A percentile compares a stretch with the other conserved stretches of the same genome.
These are phyloP conservation scores for Kwoniella botswanensis DNA, from an alignment of 768 basidiomycete genomes.

Conservation along the genomic window DNA sequence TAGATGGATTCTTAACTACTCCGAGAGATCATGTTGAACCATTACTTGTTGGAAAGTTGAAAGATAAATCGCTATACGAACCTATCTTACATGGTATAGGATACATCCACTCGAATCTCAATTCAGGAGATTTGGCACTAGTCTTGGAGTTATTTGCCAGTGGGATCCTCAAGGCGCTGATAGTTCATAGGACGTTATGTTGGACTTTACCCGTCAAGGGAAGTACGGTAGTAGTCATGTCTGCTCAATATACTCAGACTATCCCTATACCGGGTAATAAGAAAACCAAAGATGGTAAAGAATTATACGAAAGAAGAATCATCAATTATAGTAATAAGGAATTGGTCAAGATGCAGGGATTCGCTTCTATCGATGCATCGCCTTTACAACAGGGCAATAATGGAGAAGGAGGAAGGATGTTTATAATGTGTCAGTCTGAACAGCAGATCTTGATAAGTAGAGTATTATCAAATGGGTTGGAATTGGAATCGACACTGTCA, in stretches of 20 bases:
- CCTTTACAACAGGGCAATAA: slow-evolving; percentile 4
- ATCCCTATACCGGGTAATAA: slow-evolving; percentile 46
- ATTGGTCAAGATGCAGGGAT: slow-evolving; percentile 87
- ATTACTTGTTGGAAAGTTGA: slow-evolving; percentile 64
- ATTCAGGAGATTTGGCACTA: slow-evolving; percentile 69
- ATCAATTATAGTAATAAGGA: slow-evolving; percentile 81
- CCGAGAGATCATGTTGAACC: slow-evolving; percentile 67
- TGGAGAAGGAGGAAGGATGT: slow-evolving; percentile 64
- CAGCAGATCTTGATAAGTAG: slow-evolving; percentile 77
- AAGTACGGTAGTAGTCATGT: slow-evolving; percentile 82
- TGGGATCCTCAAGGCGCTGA: slow-evolving; percentile 76
- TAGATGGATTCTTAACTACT: slow-evolving; percentile 55
- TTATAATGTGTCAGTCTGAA: slow-evolving; percentile 88
- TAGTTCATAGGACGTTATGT: slow-evolving; percentile 80
- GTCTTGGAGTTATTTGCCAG: slow-evolving; percentile 81
- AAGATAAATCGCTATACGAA: slow-evolving; percentile 70
- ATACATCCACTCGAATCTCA: slow-evolving; percentile 77
- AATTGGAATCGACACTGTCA: slow-evolving; percentile 77
- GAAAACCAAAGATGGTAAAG: slow-evolving; percentile 8
- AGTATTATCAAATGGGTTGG: slow-evolving; percentile 85
- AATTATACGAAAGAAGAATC: slow-evolving; percentile 66
- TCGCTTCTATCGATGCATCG: slow-evolving; percentile 61
- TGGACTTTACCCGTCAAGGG: slow-evolving; percentile 89
- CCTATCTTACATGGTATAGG: slow-evolving; percentile 84
- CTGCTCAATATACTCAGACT: slow-evolving; percentile 75